phyloP scores from a whole-genome alignment of 768 basidiomycete genomes.

The Harrya chromipes region DNA sequence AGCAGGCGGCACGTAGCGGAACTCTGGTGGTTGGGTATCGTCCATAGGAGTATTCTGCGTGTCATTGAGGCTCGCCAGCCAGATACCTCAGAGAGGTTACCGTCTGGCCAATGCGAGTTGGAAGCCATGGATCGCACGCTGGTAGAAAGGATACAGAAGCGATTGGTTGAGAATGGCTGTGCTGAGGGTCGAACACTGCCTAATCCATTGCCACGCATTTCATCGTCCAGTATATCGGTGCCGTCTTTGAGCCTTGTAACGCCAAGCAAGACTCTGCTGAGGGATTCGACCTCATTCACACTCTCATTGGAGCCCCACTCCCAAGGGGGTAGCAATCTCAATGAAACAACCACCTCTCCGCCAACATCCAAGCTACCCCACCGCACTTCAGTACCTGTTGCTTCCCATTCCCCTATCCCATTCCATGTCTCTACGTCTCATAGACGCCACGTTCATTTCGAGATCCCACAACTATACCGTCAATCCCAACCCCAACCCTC shows the following conservation, averaged over 20 bases:
- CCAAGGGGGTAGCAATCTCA: neutral
- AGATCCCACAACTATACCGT: conserved; percentile 5
- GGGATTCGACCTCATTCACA: neutral
- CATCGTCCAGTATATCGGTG: conserved; percentile 22
- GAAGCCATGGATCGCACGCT: conserved; percentile 34
- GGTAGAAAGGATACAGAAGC: conserved; percentile 31
- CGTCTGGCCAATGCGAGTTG: conserved; percentile 6
- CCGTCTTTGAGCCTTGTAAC: conserved; percentile 19
- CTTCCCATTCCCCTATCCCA: conserved; percentile 3
- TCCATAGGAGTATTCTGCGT: conserved; percentile 35
- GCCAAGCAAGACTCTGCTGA: conserved; percentile 5
- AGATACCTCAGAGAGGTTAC: conserved; percentile 1
- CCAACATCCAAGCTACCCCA: neutral
- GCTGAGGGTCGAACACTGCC: conserved; percentile 18
- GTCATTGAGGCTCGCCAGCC: conserved; percentile 19
- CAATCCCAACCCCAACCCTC: conserved; percentile 3
- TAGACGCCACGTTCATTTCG: conserved; percentile 26
- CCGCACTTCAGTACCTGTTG: conserved; percentile 1
- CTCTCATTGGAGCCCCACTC: neutral
- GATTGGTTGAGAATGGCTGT: conserved; percentile 33
- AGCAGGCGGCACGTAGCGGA: conserved; percentile 32
- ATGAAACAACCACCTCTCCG: neutral
- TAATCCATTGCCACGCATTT: conserved; percentile 20
- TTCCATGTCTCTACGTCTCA: neutral
- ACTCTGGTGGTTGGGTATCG: conserved; percentile 34